These are phyloP conservation scores for Exophiala lecanii-corni DNA, from an alignment of 2,329 filamentous ascomycete genomes.

Conservation along the genomic window DNA sequence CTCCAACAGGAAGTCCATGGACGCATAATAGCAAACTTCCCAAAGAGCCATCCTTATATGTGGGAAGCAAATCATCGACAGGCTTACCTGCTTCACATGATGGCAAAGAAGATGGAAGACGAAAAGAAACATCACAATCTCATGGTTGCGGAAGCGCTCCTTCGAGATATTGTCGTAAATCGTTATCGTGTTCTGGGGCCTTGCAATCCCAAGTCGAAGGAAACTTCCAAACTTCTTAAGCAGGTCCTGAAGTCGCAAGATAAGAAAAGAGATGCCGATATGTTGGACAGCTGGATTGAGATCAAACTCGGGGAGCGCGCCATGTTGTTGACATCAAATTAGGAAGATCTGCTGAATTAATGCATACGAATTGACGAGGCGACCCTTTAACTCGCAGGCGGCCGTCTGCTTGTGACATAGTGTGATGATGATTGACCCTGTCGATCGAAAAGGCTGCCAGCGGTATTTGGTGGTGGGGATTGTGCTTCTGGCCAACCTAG, in stretches of 20 bases:
- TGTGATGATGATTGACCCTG: too few relatives aligned
- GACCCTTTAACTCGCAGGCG: too few relatives aligned
- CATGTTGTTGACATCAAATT: too few relatives aligned
- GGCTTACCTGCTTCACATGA: slow-evolving; percentile 14
- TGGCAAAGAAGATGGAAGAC: slow-evolving; percentile 11
- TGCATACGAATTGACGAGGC: too few relatives aligned
- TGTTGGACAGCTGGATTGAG: slow-evolving; percentile 14
- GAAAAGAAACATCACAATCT: neutral
- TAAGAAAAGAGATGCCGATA: slow-evolving; percentile 9
- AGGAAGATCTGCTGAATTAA: too few relatives aligned
- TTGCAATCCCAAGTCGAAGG: slow-evolving; percentile 13
- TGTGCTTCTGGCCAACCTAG: too few relatives aligned
- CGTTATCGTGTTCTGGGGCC: slow-evolving; percentile 13
- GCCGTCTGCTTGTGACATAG: too few relatives aligned
- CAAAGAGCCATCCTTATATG: slow-evolving; percentile 15
- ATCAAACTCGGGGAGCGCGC: too few relatives aligned
- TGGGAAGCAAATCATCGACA: slow-evolving; percentile 23
- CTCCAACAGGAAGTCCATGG: slow-evolving; percentile 9
- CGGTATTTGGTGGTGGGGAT: too few relatives aligned
- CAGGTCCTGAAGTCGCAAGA: slow-evolving; percentile 12
- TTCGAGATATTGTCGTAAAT: slow-evolving; percentile 15
- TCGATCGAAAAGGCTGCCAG: too few relatives aligned
- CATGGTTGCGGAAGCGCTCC: slow-evolving; percentile 12
- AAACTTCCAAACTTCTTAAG: slow-evolving; percentile 14
- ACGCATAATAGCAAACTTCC: slow-evolving; percentile 13